Evolutionary conservation across 2,329 filamentous ascomycete genomes (phyloP), one percentile per base, ranked within the genome.

Genomic region (Sordariomycetes sp.): DNA sequence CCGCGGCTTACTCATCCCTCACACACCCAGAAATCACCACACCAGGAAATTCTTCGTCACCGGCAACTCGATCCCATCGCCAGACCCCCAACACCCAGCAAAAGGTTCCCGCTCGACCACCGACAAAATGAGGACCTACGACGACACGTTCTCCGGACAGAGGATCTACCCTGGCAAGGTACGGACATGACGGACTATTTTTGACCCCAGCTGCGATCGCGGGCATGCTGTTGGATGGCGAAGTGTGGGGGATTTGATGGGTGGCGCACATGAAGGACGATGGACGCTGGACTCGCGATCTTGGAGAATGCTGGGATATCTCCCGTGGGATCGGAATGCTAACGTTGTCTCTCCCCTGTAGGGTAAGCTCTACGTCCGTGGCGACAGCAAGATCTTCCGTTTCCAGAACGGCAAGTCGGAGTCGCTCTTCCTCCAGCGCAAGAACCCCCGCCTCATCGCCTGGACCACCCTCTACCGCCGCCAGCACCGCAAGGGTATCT

Each of bases 361-460:
- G 94, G 94, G 94, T 82, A 97, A 97, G 84, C 88, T 99, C 81
- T 99, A 92, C 82, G 82, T 99, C 84, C 90, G 94, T 78, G 91
- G 92, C 74, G 94, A 99, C 85, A 95, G 89, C 90, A 99, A 97
- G 85, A 86, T 97, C 84, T 99, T 99, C 89, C 91, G 94, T 75
- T 99, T 99, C 89, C 90, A 96, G 80, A 96, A 95, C 80, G 90
- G 94, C 82, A 99, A 99, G 83, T 92, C 90, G 79, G 94, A 99
- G 82, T 96, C 90, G 67, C 89, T 99, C 67, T 99, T 99, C 86
- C 89, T 97, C 69, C 94, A 99, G 85, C 92, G 94, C 84, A 99
- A 99, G 90, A 99, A 99, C 86, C 94, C 94, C 75, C 92, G 94
- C 78, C 90, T 92, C 76, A 97, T 99, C 77, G 86, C 92, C 68